phyloP scores from a whole-genome alignment of 2,329 filamentous ascomycete species.

The Metarhizium rileyi region DNA sequence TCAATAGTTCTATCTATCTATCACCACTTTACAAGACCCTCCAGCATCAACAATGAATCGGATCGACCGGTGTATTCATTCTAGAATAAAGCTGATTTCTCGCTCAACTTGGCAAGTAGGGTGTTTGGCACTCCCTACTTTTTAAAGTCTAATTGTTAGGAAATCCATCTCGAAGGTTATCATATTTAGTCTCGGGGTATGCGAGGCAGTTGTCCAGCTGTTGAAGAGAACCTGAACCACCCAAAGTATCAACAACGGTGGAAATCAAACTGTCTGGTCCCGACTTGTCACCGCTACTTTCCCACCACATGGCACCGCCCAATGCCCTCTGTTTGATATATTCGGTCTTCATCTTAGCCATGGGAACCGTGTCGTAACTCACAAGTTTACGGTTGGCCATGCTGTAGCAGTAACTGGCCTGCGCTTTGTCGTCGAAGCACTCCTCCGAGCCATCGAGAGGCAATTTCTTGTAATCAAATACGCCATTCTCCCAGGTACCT shows the following conservation, averaged over 20 bases:
- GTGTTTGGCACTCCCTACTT: neutral
- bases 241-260: slow-evolving; percentile 50
- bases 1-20: too few species aligned
- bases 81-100: neutral
- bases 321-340: slow-evolving; percentile 59
- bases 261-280: slow-evolving; percentile 58
- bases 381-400: slow-evolving; percentile 54
- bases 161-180: slow-evolving; percentile 55
- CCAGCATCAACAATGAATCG: too few species aligned
- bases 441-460: slow-evolving; percentile 60
- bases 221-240: slow-evolving; percentile 41
- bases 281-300: slow-evolving; percentile 67
- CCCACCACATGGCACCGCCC: slow-evolving; percentile 97
- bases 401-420: slow-evolving; percentile 74
- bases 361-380: slow-evolving; percentile 63
- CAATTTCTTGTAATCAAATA: slow-evolving; percentile 83
- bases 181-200: slow-evolving; percentile 60
- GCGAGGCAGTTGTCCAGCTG: slow-evolving; percentile 47
- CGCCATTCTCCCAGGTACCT: slow-evolving; percentile 75
- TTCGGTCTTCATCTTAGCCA: slow-evolving; percentile 59
- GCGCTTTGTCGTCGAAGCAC: slow-evolving; percentile 48
- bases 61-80: neutral
- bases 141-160: slow-evolving; percentile 27
- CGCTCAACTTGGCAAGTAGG: neutral
- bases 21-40: too few species aligned